Percentiles rank a stretch among this genome's conserved stretches.
Evolutionary conservation across 2,329 filamentous ascomycete species (phyloP).

Genomic region (Ambrosiella cleistominuta): DNA sequence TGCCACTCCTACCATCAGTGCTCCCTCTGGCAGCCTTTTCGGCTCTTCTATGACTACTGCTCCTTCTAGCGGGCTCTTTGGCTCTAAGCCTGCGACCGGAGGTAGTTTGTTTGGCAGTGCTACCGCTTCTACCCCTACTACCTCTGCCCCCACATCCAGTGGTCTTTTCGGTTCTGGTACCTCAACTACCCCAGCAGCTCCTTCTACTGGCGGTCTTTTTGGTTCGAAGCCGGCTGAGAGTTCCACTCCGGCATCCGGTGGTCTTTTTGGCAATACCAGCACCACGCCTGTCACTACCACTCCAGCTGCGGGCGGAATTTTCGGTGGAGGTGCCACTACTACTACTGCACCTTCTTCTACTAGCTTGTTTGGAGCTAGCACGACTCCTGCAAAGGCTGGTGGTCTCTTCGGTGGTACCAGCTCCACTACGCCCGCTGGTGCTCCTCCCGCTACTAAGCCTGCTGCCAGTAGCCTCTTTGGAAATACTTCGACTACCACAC

Average conservation of each 20-base stretch:
- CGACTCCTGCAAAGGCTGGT: constrained; percentile 17
- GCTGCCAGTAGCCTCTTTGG: constrained; percentile 15
- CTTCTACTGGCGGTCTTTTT: constrained; percentile 30
- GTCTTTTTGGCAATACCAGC: constrained; percentile 16
- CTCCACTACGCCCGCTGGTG: constrained; percentile 12
- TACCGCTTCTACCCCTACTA: constrained; percentile 2
- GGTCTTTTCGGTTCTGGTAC: constrained; percentile 17
- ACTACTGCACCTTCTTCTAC: constrained; percentile 9
- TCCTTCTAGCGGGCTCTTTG: constrained; percentile 22
- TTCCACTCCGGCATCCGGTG: constrained; percentile 16
- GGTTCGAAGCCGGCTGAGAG: constrained; percentile 17
- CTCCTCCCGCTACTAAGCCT: constrained; percentile 17
- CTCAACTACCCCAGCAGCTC: constrained; percentile 37
- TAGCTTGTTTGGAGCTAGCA: constrained; percentile 6
- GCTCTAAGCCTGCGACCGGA: constrained; percentile 13
- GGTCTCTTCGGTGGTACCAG: constrained; percentile 13
- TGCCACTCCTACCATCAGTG: constrained; percentile 20
- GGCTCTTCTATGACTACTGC: constrained; percentile 18
- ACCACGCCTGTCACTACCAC: constrained; percentile 14
- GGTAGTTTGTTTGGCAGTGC: constrained; percentile 24
- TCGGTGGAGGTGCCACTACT: constrained; percentile 13
- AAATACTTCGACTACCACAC: constrained; percentile 1
- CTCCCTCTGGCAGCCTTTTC: constrained; percentile 26
- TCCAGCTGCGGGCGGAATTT: constrained; percentile 15
- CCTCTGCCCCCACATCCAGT: constrained; percentile 18